Evolutionary conservation across 495 filamentous ascomycete genomes (phyloP).

Genomic region (Neurospora cerealis): DNA sequence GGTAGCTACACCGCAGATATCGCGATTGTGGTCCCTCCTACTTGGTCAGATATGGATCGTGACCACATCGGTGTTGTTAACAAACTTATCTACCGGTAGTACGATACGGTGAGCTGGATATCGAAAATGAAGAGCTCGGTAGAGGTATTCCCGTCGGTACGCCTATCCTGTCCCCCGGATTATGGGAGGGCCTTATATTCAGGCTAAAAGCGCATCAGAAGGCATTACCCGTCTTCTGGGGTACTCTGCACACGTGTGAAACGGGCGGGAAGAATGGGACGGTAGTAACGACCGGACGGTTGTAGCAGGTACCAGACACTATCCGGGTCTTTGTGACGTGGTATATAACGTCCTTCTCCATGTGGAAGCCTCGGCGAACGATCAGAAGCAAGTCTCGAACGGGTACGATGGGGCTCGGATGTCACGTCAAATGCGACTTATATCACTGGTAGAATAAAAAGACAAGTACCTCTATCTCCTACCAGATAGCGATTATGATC

Average conservation of each 20-base stretch:
- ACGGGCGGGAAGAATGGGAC: neutral
- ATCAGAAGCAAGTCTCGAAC: neutral
- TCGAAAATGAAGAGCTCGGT: neutral
- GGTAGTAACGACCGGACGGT: neutral
- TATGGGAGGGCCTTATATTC: neutral
- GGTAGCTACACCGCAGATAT: neutral
- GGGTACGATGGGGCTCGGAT: neutral
- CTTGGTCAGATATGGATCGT: neutral
- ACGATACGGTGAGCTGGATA: neutral
- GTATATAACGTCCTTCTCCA: neutral
- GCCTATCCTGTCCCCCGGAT: neutral
- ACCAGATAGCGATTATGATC: neutral
- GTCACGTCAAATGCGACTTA: neutral
- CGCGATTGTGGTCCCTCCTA: neutral
- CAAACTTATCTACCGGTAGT: no score
- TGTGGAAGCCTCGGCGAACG: neutral
- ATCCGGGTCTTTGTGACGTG: neutral
- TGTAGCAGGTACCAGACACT: neutral
- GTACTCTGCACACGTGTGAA: neutral
- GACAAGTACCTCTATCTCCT: neutral
- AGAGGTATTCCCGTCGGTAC: neutral
- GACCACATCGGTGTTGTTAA: neutral
- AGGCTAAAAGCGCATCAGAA: neutral
- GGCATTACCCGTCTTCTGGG: neutral
- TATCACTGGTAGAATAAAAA: no score